Percentiles rank a stretch among this genome's conserved stretches.
Evolutionary conservation across 1,284 basidiomycete species (phyloP).

Genomic region (Testicularia cyperi): DNA sequence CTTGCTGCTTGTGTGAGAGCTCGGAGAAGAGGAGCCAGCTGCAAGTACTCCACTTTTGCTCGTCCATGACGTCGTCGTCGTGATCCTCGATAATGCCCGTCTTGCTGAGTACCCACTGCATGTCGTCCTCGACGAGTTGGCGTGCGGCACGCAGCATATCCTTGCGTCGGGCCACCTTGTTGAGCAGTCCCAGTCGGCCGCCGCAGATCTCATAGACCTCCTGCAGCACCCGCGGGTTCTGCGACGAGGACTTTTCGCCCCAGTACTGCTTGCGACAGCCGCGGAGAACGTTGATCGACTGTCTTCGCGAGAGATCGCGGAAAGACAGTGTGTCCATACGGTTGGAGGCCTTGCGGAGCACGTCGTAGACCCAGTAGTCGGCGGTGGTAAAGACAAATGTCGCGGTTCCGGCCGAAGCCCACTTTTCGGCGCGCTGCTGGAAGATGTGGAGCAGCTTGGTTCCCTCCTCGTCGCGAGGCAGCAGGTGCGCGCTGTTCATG

Average conservation of each 20-base stretch:
- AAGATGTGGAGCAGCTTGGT: slow-evolving; percentile 48
- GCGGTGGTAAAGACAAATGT: slow-evolving; percentile 51
- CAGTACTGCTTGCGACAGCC: slow-evolving; percentile 51
- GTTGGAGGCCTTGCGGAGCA: slow-evolving; percentile 45
- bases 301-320: slow-evolving; percentile 41
- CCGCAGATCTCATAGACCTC: slow-evolving; percentile 53
- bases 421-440: slow-evolving; percentile 55
- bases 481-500: slow-evolving; percentile 52
- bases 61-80: slow-evolving; percentile 57
- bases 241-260: slow-evolving; percentile 35
- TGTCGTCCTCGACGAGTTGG: slow-evolving; percentile 53
- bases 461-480: slow-evolving; percentile 50
- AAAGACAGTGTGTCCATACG: slow-evolving; percentile 56
- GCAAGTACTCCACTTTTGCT: slow-evolving; percentile 57
- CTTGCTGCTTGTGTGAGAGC: slow-evolving; percentile 44
- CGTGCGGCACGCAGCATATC: slow-evolving; percentile 44
- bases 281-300: slow-evolving; percentile 45
- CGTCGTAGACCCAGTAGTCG: slow-evolving; percentile 54
- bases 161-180: slow-evolving; percentile 43
- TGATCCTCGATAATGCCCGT: slow-evolving; percentile 57
- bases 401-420: slow-evolving; percentile 48
- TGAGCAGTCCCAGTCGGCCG: slow-evolving; percentile 47
- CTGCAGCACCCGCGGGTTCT: slow-evolving; percentile 32
- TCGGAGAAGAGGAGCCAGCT: slow-evolving; percentile 54
- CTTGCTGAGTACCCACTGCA: slow-evolving; percentile 54